Base-by-base conservation (phyloP, 1,284 basidiomycete genomes). In the Apiotrichum laibachii region DNA sequence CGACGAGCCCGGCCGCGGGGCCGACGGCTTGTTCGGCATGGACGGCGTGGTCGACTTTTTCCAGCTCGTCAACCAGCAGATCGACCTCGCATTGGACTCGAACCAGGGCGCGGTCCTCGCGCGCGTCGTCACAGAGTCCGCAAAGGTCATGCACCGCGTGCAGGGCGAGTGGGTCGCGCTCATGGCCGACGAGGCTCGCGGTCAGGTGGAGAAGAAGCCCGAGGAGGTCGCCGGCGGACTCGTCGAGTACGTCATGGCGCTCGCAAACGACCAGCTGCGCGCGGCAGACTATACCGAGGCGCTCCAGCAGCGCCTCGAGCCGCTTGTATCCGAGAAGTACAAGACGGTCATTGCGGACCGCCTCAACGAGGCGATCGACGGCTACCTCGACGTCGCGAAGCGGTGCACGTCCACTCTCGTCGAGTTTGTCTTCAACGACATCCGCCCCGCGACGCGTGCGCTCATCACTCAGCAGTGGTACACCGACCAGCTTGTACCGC, bases 211-310 rank as follows among this genome's bases (percentile, higher is more conserved):
- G 71, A 88, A 89, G 72, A 72, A 72, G 50, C 89, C 92, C 1
- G 92, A 97, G 46, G 92, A 96, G 67, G 84, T 89, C 4, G 84
- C 88, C 1, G 87, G 87, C 16, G 95, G 96, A 1, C 80, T 99
- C 55, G 92, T 92, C 60, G 95, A 98, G 80, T 99, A 99, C 78
- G 87, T 89, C 72, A 94, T 99, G 70, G 94, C 94, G 19, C 85
- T 99, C n/a, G 94, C 94, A 53, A 99, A 99, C 80, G 95, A 99
- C 79, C 93, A 97, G 78, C 87, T 99, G 79, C 95, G 94, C 77
- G 90, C 88, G 5, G 96, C 96, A 12, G 94, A 99, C 75, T 94
- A 89, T 71, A 86, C 89, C 12, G 95, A 99, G 79, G 85, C 87
- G 1, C 82, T 99, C 6, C 86, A 90, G 37, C 85, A 83, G 11